Percentiles rank a stretch among this genome's conserved stretches.
Evolutionary conservation across 768 basidiomycete genomes (phyloP).

Genomic region (Ramaria sp.): DNA sequence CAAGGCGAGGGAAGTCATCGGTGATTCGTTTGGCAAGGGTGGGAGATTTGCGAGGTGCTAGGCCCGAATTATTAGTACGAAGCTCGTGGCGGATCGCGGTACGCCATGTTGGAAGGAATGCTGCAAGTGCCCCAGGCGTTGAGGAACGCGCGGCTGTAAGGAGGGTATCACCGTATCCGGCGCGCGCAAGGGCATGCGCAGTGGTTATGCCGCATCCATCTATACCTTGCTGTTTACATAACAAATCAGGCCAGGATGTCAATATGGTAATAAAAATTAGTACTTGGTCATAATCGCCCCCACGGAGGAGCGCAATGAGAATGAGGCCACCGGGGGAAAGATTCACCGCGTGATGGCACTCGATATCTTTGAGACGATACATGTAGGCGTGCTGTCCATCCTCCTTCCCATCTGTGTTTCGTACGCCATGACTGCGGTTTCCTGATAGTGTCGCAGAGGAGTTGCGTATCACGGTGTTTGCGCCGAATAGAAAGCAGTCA

Average conservation of each 20-base stretch:
- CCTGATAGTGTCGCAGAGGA: slow-evolving; percentile 68
- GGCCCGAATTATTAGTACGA: slow-evolving; percentile 53
- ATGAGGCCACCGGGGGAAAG: slow-evolving; percentile 61
- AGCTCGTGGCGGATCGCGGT: slow-evolving; percentile 51
- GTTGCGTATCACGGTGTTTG: slow-evolving; percentile 77
- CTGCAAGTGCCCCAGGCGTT: slow-evolving; percentile 31
- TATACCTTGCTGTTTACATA: slow-evolving; percentile 31
- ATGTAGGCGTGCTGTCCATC: slow-evolving; percentile 57
- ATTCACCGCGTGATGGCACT: slow-evolving; percentile 35
- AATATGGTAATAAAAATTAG: neutral
- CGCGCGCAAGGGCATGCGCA: slow-evolving; percentile 68
- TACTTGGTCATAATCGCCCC: slow-evolving; percentile 78
- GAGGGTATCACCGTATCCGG: slow-evolving; percentile 69
- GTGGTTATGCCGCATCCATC: slow-evolving; percentile 58
- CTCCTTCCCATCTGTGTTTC: slow-evolving; percentile 35
- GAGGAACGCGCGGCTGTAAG: slow-evolving; percentile 46
- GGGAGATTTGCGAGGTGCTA: slow-evolving; percentile 52
- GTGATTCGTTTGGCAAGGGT: slow-evolving; percentile 56
- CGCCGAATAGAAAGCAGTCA: slow-evolving; percentile 87
- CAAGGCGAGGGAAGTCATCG: slow-evolving; percentile 58
- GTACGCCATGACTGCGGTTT: slow-evolving; percentile 52
- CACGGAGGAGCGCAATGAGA: slow-evolving; percentile 75
- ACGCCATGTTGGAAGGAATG: slow-evolving; percentile 56
- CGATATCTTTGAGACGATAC: slow-evolving; percentile 28
- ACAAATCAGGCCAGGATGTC: neutral